These are phyloP conservation scores for Hibiscus syriacus DNA, from an alignment of 345 rosid genomes.

Conservation along the genomic window DNA sequence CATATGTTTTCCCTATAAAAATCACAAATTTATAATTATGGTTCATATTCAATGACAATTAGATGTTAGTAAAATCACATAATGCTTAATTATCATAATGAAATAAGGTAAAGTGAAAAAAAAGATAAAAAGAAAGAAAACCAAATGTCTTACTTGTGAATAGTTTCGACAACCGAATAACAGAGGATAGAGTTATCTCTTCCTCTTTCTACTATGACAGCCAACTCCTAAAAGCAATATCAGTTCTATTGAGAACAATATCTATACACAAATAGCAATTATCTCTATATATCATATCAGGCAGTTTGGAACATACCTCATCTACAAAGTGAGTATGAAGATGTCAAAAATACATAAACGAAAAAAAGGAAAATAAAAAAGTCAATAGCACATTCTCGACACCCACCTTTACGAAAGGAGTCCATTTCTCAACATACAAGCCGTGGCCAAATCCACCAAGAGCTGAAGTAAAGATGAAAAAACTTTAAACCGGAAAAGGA, in stretches of 20 bases:
- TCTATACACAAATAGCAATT: not conserved
- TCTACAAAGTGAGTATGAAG: not conserved
- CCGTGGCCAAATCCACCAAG: conserved; percentile 82
- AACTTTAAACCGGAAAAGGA: not conserved
- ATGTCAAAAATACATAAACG: not conserved
- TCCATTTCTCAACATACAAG: conserved; percentile 94
- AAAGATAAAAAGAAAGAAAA: not conserved
- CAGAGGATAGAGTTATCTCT: conserved; percentile 73
- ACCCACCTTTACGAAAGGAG: conserved; percentile 70
- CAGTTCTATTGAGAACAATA: not conserved
- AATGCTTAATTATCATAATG: not conserved
- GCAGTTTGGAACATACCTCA: conserved; percentile 3
- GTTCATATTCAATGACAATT: conserved; percentile 7
- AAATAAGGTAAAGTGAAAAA: not conserved
- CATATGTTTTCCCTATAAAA: conserved; percentile 82
- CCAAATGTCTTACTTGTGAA: conserved; percentile 59
- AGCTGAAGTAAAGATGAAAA: conserved; percentile 29
- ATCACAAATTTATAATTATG: conserved; percentile 6
- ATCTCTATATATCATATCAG: not conserved
- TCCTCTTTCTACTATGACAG: conserved; percentile 92
- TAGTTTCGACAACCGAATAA: conserved; percentile 90
- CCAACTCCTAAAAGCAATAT: conserved; percentile 49
- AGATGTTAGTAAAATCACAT: not conserved
- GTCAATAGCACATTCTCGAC: conserved; percentile 9
- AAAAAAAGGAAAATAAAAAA: not conserved